Base-by-base conservation (phyloP, 2,329 filamentous ascomycete species). In the Hypoxylon sp. region DNA sequence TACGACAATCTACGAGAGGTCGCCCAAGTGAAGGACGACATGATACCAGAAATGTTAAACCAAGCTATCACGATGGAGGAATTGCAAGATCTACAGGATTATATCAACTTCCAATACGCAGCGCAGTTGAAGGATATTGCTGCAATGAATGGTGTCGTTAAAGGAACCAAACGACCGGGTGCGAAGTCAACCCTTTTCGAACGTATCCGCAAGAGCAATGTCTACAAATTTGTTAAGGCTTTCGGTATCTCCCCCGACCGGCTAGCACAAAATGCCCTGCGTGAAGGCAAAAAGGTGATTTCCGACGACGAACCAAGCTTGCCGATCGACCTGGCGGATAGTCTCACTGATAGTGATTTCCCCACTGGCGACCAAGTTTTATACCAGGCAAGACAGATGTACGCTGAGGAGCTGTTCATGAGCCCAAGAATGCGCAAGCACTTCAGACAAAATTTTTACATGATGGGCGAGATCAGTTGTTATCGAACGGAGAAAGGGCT, bases 61-160 rank as follows among this genome's bases (percentile, higher is more conserved):
- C 85, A 89, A 63, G 94, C 94, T 2, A 89, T 89, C 3, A 95
- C 92, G 0, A 94, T 98, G 85, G 96, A 99, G 77, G 96, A 99
- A 77, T 86, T 99, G 17, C 96, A 99, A 77, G 96, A 99, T 79
- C 82, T 99, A 21, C 95, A 98, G 77, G 96, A 99, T 76, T 98
- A 98, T 75, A 84, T 98, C 58, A 94, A 98, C 76, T 99, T 99
- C 80, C 92, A 94, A 75, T 98, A 98, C 75, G 89, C 92, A 3
- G 84, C 89, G 2, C 90, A 97, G 77, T 84, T 98, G 52, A 95
- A 93, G 77, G 94, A 98, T 69, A 80, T 97, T 51, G 88, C 90
- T 13, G 82, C 89, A 17, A 85, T 89, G 67, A 85, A 89, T 43
- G 84, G 86, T 13, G 89, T 89, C 60, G 81, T 85, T 9, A 91